These are phyloP conservation scores for Chrysosporium keratinophilum DNA, from an alignment of 2,329 filamentous ascomycete genomes.

Conservation along the genomic window DNA sequence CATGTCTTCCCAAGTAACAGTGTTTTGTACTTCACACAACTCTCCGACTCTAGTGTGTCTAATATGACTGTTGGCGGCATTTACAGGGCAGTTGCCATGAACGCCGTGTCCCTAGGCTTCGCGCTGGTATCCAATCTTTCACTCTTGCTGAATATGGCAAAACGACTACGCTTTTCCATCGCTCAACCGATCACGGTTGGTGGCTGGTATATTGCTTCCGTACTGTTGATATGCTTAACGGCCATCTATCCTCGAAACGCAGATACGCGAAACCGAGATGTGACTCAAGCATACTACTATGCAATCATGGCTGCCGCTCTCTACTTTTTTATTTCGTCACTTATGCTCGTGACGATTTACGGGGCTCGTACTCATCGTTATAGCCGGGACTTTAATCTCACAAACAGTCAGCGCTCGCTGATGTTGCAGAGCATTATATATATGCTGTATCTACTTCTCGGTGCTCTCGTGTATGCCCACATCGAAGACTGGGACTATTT, in stretches of 20 bases:
- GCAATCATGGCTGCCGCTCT: constrained; percentile 47
- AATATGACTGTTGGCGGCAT: background rate
- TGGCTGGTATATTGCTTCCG: constrained; percentile 48
- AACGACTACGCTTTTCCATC: constrained; percentile 44
- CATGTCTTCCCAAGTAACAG: background rate
- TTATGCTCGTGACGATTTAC: constrained; percentile 47
- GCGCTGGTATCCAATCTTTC: constrained; percentile 46
- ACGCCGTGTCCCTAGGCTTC: constrained; percentile 45
- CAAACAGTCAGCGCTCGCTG: constrained; percentile 45
- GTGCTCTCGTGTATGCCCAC: constrained; percentile 30
- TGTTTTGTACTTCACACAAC: background rate
- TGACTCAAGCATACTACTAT: constrained; percentile 51
- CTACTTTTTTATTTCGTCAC: constrained; percentile 46
- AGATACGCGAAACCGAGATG: constrained; percentile 34
- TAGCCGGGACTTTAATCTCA: constrained; percentile 47
- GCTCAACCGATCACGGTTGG: constrained; percentile 51
- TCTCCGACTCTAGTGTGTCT: background rate
- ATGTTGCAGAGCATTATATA: constrained; percentile 38
- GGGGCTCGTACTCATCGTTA: constrained; percentile 47
- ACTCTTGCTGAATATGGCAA: constrained; percentile 51
- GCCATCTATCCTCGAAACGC: constrained; percentile 36
- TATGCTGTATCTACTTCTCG: constrained; percentile 32
- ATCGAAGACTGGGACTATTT: constrained; percentile 29
- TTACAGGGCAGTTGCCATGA: constrained; percentile 43
- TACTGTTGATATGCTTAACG: constrained; percentile 46